phyloP scores from a whole-genome alignment of 306 rosid genomes.

The Gillenia trifoliata region DNA sequence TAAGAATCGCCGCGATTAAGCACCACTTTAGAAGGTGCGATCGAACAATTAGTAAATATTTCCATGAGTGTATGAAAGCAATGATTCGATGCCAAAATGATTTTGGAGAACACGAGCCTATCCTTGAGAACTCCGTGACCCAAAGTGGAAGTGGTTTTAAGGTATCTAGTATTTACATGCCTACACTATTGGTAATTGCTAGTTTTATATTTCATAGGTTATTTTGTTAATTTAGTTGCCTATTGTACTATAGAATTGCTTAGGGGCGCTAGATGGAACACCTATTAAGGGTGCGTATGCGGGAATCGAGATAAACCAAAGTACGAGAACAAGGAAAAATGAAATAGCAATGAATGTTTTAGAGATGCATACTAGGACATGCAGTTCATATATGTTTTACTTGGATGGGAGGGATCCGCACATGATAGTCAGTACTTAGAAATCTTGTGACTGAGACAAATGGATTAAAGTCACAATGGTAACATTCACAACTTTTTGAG shows the following conservation, averaged over 20 bases:
- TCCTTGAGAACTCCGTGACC: neutral
- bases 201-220: too few relatives aligned
- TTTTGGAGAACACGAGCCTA: neutral
- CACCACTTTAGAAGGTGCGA: neutral
- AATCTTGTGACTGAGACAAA: neutral
- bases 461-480: neutral
- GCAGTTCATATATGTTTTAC: neutral
- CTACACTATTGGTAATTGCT: too few relatives aligned
- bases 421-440: neutral
- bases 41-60: neutral
- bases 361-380: neutral
- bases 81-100: neutral
- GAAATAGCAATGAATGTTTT: neutral
- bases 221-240: too few relatives aligned
- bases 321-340: neutral
- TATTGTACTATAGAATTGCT: neutral
- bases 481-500: too few relatives aligned
- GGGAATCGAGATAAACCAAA: neutral
- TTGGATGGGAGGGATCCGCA: neutral
- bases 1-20: neutral
- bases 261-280: conserved; percentile 5
- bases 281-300: neutral
- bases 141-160: conserved; percentile 7
- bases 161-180: neutral
- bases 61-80: conserved; percentile 3